Evolutionary conservation across 176 grass and related monocot genomes (phyloP), one percentile per base, ranked within the genome.

Genomic region (Aechmea fasciata): DNA sequence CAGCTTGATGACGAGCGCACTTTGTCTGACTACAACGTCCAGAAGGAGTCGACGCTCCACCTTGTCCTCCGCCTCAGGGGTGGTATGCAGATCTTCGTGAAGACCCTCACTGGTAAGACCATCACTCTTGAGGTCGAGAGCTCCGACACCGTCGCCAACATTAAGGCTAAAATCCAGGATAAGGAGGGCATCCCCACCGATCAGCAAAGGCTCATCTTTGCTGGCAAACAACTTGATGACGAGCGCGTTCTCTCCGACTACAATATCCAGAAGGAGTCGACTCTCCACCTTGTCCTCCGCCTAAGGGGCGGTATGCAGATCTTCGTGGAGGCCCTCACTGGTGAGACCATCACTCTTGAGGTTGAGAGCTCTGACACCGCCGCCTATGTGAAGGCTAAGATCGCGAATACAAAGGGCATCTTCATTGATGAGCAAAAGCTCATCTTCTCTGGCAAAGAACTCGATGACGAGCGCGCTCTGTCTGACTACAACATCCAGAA

Each of bases 301-400:
- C 33, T 41, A 7, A 41, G 33, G 28, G 74, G 67, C 26, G 67
- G 67, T 28, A 64, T 67, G 26, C 64, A 64, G 5, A 41, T 41
- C 33, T 41, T 41, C 33, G 5, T 41, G 3, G 5, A 75, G 48
- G 53, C 73, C 15, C 47, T 75, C 22, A 75, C 73, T 9, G 73
- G 73, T 24, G 66, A 75, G 63, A 75, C 62, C 48, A 75, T 75
- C 22, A 75, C 73, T 49, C 49, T 75, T 3, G 62, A 75, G 73
- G 73, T 75, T 0, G 63, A 75, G 50, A 53, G 49, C 23, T 75
- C 62, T 9, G 73, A 75, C 63, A 75, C 73, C 0, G 67, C 57
- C 17, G 65, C 57, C 19, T 26, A 69, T 11, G 74, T 77, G 2
- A 69, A 77, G 74, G 51, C 50, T 13, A 68, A 76, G 63, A 68